Conservation (phyloP, 176 grass and related monocot species). For the Alopecurus myosuroides region DNA sequence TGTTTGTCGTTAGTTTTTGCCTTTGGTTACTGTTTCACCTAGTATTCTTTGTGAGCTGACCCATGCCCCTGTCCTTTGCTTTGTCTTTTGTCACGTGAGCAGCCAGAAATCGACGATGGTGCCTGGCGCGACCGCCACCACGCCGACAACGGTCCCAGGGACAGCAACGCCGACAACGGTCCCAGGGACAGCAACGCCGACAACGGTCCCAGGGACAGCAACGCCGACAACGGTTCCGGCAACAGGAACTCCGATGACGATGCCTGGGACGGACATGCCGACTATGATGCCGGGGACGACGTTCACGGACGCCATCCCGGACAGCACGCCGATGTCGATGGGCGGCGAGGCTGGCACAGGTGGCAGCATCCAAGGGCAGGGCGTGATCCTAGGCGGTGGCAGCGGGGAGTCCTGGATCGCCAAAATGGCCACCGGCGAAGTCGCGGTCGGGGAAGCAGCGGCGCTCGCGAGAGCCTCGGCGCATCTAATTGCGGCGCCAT, state of each 20-base stretch:
- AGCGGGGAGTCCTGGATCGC: slow-evolving; percentile 65
- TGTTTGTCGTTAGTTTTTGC: background rate
- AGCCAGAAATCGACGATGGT: slow-evolving; percentile 58
- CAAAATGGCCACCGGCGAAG: slow-evolving; percentile 64
- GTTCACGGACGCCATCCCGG: slow-evolving; percentile 37
- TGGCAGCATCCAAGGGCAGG: slow-evolving; percentile 24
- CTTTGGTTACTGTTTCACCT: background rate
- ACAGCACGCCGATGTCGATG: slow-evolving; percentile 30
- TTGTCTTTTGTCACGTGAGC: slow-evolving; percentile 12
- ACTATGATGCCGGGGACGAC: slow-evolving; percentile 12
- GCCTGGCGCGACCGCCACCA: background rate
- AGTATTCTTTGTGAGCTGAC: slow-evolving; percentile 8
- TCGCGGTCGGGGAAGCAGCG: background rate
- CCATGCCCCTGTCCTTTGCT: background rate
- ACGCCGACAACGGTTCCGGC: background rate
- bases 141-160: too few species aligned
- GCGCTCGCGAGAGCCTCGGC: background rate
- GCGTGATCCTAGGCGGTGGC: slow-evolving; percentile 36
- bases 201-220: background rate
- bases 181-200: too few species aligned
- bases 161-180: too few species aligned
- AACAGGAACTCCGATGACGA: background rate
- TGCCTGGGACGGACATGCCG: background rate
- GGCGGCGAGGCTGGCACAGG: background rate
- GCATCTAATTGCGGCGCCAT: background rate